Evolutionary conservation across 2,329 filamentous ascomycete species (phyloP).

Genomic region (Clarireedia paspali): DNA sequence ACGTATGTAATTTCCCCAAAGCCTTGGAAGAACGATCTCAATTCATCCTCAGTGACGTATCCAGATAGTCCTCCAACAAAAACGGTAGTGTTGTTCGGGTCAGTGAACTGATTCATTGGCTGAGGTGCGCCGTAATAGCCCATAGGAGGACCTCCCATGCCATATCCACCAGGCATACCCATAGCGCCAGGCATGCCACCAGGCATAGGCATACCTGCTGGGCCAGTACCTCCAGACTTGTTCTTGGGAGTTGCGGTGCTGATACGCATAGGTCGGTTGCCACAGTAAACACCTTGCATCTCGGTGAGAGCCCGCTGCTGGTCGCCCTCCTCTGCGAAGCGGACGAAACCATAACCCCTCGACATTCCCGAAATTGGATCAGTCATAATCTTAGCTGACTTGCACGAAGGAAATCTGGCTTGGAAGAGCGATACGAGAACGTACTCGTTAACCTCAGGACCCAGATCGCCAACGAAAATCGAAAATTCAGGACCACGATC

Average conservation of each 20-base stretch:
- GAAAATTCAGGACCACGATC: conserved; percentile 94
- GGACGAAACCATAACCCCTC: conserved; percentile 94
- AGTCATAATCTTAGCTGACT: conserved; percentile 99
- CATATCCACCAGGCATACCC: conserved; percentile 51
- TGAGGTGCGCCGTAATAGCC: conserved; percentile 62
- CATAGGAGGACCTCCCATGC: conserved; percentile 54
- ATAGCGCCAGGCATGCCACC: conserved; percentile 41
- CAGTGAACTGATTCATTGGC: conserved; percentile 99
- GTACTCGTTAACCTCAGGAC: conserved; percentile 97
- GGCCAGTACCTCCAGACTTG: conserved; percentile 47
- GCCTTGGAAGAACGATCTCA: conserved; percentile 99
- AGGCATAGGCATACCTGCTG: conserved; percentile 42
- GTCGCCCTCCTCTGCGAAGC: conserved; percentile 91
- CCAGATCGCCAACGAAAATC: conserved; percentile 96
- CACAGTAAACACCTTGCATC: conserved; percentile 99
- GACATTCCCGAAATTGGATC: conserved; percentile 97
- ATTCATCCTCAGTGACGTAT: conserved; percentile 97
- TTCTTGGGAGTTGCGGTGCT: conserved; percentile 98
- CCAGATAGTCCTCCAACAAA: conserved; percentile 96
- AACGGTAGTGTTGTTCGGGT: conserved; percentile 98
- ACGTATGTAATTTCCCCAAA: conserved; percentile 99
- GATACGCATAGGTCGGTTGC: conserved; percentile 97
- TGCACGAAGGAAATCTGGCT: conserved; percentile 91
- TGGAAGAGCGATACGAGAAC: conserved; percentile 97
- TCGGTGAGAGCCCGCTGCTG: conserved; percentile 93